phyloP scores from a whole-genome alignment of 1,284 basidiomycete genomes.

The Irpex sp. region DNA sequence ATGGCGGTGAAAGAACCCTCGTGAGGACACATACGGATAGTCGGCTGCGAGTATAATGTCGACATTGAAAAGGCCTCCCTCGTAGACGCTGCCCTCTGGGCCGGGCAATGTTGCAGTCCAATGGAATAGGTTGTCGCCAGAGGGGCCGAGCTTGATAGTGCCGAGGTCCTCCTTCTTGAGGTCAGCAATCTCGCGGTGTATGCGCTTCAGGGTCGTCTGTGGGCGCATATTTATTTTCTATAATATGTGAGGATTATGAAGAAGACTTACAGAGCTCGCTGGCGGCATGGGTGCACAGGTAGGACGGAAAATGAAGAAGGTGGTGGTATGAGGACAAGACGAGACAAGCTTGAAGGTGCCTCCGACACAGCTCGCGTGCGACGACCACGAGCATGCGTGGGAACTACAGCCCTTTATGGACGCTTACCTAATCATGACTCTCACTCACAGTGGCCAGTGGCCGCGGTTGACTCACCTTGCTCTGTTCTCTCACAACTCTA shows the following conservation, averaged over 20 bases:
- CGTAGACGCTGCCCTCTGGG: conserved; percentile 83
- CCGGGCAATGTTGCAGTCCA: conserved; percentile 70
- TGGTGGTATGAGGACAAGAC: conserved; percentile 5
- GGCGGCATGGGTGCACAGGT: conserved; percentile 10
- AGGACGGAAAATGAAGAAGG: background rate
- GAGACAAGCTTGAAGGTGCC: background rate
- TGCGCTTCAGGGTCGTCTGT: conserved; percentile 83
- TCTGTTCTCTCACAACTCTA: conserved; percentile 4
- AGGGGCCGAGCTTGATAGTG: conserved; percentile 66
- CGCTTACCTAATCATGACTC: background rate
- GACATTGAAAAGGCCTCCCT: conserved; percentile 81
- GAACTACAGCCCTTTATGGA: background rate
- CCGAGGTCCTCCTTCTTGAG: conserved; percentile 80
- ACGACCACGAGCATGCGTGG: background rate
- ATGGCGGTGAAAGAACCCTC: conserved; percentile 1
- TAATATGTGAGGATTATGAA: background rate
- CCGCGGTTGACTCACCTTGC: background rate
- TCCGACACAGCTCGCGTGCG: background rate
- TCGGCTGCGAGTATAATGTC: conserved; percentile 70
- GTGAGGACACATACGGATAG: conserved; percentile 68
- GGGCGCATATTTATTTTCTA: background rate
- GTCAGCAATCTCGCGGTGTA: conserved; percentile 84
- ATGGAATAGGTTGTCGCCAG: conserved; percentile 44
- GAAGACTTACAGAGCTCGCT: conserved; percentile 9
- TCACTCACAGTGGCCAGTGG: background rate